Base-by-base conservation (phyloP, 2,329 filamentous ascomycete genomes). In the Penicillium brevicompactum region DNA sequence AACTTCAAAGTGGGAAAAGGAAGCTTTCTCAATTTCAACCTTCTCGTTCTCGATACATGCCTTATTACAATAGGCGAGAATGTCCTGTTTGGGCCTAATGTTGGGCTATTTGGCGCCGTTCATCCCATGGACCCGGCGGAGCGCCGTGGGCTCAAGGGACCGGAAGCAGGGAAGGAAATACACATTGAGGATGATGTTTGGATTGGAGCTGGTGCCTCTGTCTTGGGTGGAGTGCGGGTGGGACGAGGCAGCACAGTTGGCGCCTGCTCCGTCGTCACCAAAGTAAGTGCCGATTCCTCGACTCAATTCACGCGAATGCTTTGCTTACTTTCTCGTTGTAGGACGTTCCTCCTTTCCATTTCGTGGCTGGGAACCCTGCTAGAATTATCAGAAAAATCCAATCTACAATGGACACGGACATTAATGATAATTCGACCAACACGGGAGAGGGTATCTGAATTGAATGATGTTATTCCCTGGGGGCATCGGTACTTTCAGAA, bases 141-240 rank as follows among this genome's bases (percentile, higher is more conserved):
- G 31, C 31, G 31, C 13, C 31, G 31, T 34, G 31, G 31, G 5
- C 31, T 13, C 5, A 34, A 34, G 31, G 31, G 31, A 14, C 31
- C 31, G 4, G 31, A 34, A 34, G 31, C 31, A 11, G 31, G 31
- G 8, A 34, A 34, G 31, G 31, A 34, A 34, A 34, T 34, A 9
- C 31, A 46, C 5, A 46, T 46, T 21, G 24, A 46, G 24, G 42
- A 44, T 22, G n/a, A n/a, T 27, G 48, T 21, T 34, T 34, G 41
- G 37, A 43, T 37, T 18, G 44, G 44, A 46, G 44, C 44, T 21
- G 44, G 44, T 16, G 44, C 24, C 8, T 31, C 44, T 7, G 34
- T 34, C 9, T 14, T 41, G 42, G 45, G 21, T 55, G 45, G 50
- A 50, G 46, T 45, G 22, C 45, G 31, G 21, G 40, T 53, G 41